These are phyloP conservation scores for Helotiales sp. DNA, from an alignment of 2,329 filamentous ascomycete species.

Conservation along the genomic window DNA sequence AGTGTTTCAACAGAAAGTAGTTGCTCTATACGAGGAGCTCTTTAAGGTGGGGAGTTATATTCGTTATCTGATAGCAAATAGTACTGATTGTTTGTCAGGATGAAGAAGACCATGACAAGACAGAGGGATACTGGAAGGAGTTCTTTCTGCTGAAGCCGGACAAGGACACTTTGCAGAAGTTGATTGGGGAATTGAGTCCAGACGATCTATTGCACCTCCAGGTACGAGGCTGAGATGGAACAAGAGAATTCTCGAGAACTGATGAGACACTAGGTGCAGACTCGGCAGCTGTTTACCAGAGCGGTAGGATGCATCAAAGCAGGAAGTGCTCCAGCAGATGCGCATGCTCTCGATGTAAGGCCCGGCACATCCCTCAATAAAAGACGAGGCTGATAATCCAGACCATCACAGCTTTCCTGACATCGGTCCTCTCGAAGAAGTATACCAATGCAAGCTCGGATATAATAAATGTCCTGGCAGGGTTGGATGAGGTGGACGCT, in stretches of 20 bases:
- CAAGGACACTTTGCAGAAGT: slow-evolving; percentile 65
- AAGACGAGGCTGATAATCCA: slow-evolving; percentile 55
- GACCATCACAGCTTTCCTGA: slow-evolving; percentile 89
- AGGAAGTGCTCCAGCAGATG: slow-evolving; percentile 64
- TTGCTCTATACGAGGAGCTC: slow-evolving; percentile 83
- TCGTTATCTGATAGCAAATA: slow-evolving; percentile 6
- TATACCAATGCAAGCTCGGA: slow-evolving; percentile 96
- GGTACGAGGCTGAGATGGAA: slow-evolving; percentile 57
- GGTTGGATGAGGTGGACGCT: slow-evolving; percentile 84
- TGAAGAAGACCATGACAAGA: slow-evolving; percentile 69
- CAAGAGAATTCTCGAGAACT: slow-evolving; percentile 11
- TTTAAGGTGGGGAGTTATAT: slow-evolving; percentile 67
- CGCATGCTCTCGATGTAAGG: slow-evolving; percentile 85
- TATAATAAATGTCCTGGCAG: slow-evolving; percentile 87
- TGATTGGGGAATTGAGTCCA: slow-evolving; percentile 73
- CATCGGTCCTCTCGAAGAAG: slow-evolving; percentile 80
- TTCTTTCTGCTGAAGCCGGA: slow-evolving; percentile 92
- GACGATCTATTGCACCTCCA: slow-evolving; percentile 79
- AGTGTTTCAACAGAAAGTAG: slow-evolving; percentile 92
- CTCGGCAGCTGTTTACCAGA: slow-evolving; percentile 71
- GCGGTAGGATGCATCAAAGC: slow-evolving; percentile 72
- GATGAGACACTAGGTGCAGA: slow-evolving; percentile 39
- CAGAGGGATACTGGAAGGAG: slow-evolving; percentile 94
- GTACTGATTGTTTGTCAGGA: slow-evolving; percentile 52
- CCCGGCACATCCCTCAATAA: slow-evolving; percentile 12